Conservation (phyloP, 139 green algal genomes). For the Monoraphidium neglectum region DNA sequence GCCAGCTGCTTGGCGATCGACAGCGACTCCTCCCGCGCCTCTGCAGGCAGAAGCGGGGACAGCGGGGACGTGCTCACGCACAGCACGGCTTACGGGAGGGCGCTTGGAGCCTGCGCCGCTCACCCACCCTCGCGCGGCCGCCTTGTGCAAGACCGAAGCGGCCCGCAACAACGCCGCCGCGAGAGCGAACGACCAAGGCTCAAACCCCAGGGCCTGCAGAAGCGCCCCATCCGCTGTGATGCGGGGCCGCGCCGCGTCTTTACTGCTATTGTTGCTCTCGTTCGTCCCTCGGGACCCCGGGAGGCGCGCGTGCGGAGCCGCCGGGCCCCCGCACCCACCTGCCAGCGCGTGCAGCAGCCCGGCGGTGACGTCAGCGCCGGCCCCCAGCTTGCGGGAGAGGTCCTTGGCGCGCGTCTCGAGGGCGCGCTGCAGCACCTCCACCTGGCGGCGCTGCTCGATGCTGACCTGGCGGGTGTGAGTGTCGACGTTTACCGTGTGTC, state of each 20-base stretch:
- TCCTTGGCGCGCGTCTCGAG: constrained; percentile 13
- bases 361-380: constrained; percentile 2
- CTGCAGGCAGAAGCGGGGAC: background rate
- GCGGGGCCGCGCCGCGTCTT: too few species aligned
- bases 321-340: background rate
- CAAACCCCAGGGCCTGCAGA: too few species aligned
- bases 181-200: too few species aligned
- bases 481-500: too few species aligned
- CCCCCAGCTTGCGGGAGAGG: constrained; percentile 10
- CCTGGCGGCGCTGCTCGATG: too few species aligned
- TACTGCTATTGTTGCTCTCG: too few species aligned
- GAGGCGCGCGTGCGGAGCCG: background rate
- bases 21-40: constrained; percentile 25
- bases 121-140: background rate
- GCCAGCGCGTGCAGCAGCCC: constrained; percentile 24
- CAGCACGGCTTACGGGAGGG: background rate
- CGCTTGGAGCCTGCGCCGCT: background rate
- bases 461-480: too few species aligned
- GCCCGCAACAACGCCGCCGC: too few species aligned
- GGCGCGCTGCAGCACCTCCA: background rate
- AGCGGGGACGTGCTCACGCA: background rate
- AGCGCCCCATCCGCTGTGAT: too few species aligned
- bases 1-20: constrained; percentile 32
- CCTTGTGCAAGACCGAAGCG: background rate
- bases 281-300: too few species aligned